Conservation (phyloP, 352 stramenopile species). For the Phytophthora megakarya region DNA sequence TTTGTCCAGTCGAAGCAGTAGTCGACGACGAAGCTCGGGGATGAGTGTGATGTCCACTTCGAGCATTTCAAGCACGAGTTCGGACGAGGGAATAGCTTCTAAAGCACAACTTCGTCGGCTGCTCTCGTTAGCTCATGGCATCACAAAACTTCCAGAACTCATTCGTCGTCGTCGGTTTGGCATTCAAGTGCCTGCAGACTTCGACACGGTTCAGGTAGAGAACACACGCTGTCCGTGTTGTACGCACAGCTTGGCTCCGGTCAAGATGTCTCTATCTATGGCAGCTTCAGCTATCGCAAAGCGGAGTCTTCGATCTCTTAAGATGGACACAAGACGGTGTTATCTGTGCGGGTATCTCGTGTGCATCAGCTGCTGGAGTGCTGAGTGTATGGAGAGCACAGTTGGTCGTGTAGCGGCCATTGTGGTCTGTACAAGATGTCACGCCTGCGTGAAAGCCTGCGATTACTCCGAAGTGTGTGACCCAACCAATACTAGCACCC, state of each 20-base stretch:
- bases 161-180: neutral
- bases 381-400: neutral
- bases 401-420: neutral
- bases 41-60: constrained; percentile 6
- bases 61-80: neutral
- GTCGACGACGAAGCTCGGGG: constrained; percentile 5
- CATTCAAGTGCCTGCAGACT: neutral
- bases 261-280: neutral
- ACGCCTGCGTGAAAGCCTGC: constrained; percentile 3
- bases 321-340: neutral
- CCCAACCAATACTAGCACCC: constrained; percentile 9
- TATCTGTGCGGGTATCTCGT: neutral
- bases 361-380: neutral
- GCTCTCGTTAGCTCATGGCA: neutral
- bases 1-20: constrained; percentile 21
- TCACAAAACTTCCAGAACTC: neutral
- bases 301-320: neutral
- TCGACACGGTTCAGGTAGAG: neutral
- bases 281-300: neutral
- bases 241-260: neutral
- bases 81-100: neutral
- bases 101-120: constrained; percentile 27
- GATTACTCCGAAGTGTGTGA: constrained; percentile 32
- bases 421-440: neutral
- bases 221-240: neutral